phyloP scores from a whole-genome alignment of 1,139 yeast species.

The Candida mesenterica region DNA sequence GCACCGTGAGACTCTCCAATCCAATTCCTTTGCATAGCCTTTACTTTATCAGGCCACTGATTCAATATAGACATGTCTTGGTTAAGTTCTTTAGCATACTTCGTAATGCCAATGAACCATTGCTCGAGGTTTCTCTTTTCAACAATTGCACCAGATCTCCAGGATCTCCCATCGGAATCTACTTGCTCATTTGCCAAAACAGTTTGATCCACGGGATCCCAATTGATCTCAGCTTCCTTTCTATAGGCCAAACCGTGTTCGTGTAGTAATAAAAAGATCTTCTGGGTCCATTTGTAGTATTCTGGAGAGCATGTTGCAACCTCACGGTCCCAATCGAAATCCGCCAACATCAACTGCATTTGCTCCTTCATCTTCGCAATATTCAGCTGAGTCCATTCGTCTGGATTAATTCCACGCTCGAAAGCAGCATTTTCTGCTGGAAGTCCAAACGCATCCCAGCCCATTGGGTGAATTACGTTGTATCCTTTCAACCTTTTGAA shows the following conservation, averaged over 20 bases:
- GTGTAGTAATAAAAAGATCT: slow-evolving; percentile 68
- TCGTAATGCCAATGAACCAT: slow-evolving; percentile 91
- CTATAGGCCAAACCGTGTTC: slow-evolving; percentile 82
- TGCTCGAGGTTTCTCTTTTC: slow-evolving; percentile 79
- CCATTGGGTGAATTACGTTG: slow-evolving; percentile 91
- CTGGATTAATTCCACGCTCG: slow-evolving; percentile 77
- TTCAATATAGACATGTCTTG: slow-evolving; percentile 58
- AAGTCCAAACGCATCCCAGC: slow-evolving; percentile 98
- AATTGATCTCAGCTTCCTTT: slow-evolving; percentile 83
- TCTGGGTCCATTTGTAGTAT: slow-evolving; percentile 91
- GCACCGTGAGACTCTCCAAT: slow-evolving; percentile 88
- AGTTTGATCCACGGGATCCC: slow-evolving; percentile 96
- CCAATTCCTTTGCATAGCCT: slow-evolving; percentile 91
- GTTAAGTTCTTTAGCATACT: slow-evolving; percentile 66
- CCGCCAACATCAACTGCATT: slow-evolving; percentile 73
- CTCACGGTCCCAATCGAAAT: slow-evolving; percentile 93
- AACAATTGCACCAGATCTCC: slow-evolving; percentile 96
- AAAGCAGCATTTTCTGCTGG: slow-evolving; percentile 99
- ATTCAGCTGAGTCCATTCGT: slow-evolving; percentile 76
- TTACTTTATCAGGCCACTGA: slow-evolving; percentile 88
- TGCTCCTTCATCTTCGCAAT: slow-evolving; percentile 82
- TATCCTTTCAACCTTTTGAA: slow-evolving; percentile 75
- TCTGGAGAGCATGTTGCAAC: slow-evolving; percentile 84
- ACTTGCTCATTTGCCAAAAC: slow-evolving; percentile 97
- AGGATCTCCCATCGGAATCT: slow-evolving; percentile 82